Percentiles rank a stretch among this genome's conserved stretches.
Evolutionary conservation across 2,329 filamentous ascomycete species (phyloP).

Genomic region (Apiospora rasikravindrae): DNA sequence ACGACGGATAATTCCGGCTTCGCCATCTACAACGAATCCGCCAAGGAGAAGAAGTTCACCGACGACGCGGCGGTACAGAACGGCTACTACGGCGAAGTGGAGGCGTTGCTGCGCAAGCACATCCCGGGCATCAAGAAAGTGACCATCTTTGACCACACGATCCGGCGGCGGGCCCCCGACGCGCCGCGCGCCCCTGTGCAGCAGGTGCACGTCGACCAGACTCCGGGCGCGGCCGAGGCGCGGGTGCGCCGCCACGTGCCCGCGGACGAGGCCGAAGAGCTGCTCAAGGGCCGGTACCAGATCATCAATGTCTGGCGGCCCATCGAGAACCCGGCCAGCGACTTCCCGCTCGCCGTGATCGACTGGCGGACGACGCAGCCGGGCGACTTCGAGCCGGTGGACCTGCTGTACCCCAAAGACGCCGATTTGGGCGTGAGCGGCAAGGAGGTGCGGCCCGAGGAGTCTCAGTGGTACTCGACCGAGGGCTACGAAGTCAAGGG

Average conservation of each 20-base stretch:
- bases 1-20: slow-evolving; percentile 65
- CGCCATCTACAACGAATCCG: slow-evolving; percentile 56
- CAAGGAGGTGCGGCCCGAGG: slow-evolving; percentile 22
- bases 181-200: slow-evolving; percentile 69
- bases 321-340: slow-evolving; percentile 64
- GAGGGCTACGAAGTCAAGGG: slow-evolving; percentile 66
- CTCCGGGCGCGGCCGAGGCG: slow-evolving; percentile 62
- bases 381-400: slow-evolving; percentile 63
- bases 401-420: slow-evolving; percentile 65
- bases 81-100: slow-evolving; percentile 67
- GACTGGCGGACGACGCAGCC: slow-evolving; percentile 67
- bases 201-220: slow-evolving; percentile 76
- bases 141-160: slow-evolving; percentile 75
- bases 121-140: slow-evolving; percentile 64
- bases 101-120: slow-evolving; percentile 58
- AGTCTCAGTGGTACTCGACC: slow-evolving; percentile 43
- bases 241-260: slow-evolving; percentile 67
- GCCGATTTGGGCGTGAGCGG: slow-evolving; percentile 24
- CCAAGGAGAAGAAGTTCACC: slow-evolving; percentile 58
- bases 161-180: slow-evolving; percentile 59
- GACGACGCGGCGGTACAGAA: slow-evolving; percentile 60
- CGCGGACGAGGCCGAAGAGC: slow-evolving; percentile 56
- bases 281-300: slow-evolving; percentile 64
- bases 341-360: slow-evolving; percentile 68
- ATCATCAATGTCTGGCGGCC: slow-evolving; percentile 77